Base-by-base conservation (phyloP, 1,284 basidiomycete genomes). In the Sphaerobolus stellatus region DNA sequence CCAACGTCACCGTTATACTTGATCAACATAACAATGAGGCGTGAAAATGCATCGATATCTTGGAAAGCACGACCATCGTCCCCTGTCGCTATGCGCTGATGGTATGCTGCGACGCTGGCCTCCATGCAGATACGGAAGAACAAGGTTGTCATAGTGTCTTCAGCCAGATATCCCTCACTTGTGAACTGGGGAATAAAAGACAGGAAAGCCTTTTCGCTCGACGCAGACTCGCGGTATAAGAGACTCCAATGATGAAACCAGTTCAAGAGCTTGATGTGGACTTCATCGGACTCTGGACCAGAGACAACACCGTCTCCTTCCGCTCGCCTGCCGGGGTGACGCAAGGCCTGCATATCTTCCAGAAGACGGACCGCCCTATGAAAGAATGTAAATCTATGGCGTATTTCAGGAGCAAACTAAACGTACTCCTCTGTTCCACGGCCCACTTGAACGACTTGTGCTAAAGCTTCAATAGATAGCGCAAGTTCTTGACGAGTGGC, bases 111-210 rank as follows among this genome's bases (percentile, higher is more conserved):
- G 64, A 99, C 89, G 62, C 94, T 94, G 29, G 94, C 88, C 72
- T 99, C 95, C 58, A 94, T 92, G 68, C 95, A 98, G 34, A 98
- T 94, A 22, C 97, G 85, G 84, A 98, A 99, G 80, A 99, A 99
- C 68, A 98, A 91, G 2, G 93, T 95, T 7, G 96, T 98, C 20
- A 94, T 82, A 61, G 99, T 96, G 69, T 99, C 97, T 38, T 92
- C 90, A 68, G 94, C 97, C 63, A 99, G 78, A 56, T 99, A 96
- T 55, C 94, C 94, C 72, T 98, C 94, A 67, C 93, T 94, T 57
- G 95, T 96, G 54, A 99, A 79, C 68, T 94, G 90, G 20, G 92
- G 96, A 71, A 99, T 95, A 73, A 95, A 99, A n/a, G 91, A 88
- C 59, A 98, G 90, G 66, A 99, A 99, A 50, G 88, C 88, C 71